Evolutionary conservation across 768 basidiomycete genomes (phyloP), one percentile per base, ranked within the genome.

Genomic region (Mycena metata): DNA sequence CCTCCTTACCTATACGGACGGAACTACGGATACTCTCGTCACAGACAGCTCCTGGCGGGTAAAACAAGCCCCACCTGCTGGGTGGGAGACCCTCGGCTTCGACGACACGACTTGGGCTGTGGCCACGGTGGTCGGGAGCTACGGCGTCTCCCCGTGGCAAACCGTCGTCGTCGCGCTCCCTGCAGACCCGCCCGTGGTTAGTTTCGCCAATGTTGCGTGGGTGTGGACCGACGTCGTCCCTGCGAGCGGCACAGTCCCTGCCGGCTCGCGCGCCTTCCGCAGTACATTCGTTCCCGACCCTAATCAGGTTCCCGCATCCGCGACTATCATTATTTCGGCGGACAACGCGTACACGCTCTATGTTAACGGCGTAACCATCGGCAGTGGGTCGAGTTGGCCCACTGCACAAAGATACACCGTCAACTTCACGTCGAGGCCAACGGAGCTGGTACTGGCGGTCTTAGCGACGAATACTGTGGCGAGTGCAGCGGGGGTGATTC

Each of bases 61-160:
- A 6, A 54, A 46, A 8, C 21, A 16, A 7, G 33, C 39, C 5
- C 49, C 57, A 9, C 52, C 63, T 19, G 23, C 17, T 6, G 63
- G 63, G 17, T 64, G 45, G n/a, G 63, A 43, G 16, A 8, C 47
- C 11, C 54, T 55, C 41, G 26, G 42, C 13, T 64, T 64, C 21
- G 63, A 64, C n/a, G 63, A 64, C 52, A 64, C 63, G 30, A 21
- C 64, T 3, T 66, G 64, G 64, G 21, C 46, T 6, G 36, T 36
- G 11, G 64, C 46, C 23, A 50, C 56, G 3, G 39, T 59, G 16
- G n/a, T 23, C 6, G 56, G 46, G 1, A 13, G 23, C 2, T 59
- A 50, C n/a, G 47, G 47, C 33, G 56, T 10, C 12, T 23, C 21
- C 3, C 33, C 55, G 2, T 42, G 46, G 47, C 21, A 43, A 5